Base-by-base conservation (phyloP, 352 stramenopile species). In the Thalassiosira delicatula region DNA sequence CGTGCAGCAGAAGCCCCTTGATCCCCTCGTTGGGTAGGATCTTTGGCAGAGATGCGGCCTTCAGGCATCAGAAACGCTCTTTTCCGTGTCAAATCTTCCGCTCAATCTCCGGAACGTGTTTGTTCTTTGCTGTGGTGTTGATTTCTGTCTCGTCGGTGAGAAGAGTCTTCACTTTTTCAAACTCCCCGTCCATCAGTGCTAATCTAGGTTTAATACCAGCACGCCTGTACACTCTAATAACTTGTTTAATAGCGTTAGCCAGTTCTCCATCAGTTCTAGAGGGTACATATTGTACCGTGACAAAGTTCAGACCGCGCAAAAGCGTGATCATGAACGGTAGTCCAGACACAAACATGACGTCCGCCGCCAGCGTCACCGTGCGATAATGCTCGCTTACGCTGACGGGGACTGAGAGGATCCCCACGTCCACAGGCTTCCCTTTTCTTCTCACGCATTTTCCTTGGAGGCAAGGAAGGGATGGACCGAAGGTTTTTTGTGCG, bases 331-430 rank as follows among this genome's bases (percentile, higher is more conserved):
- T 56, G 35, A 90, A 90, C 29, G 78, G 67, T 21, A 87, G 69
- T 12, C 62, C 57, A 51, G 90, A 88, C 0, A 89, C 57, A 49
- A 80, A 89, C 46, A 89, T 85, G 2, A 92, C 76, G 62, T 92
- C 83, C 4, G 63, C 69, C 2, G 32, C 29, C 1, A 90, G 17
- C 25, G 40, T 75, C 1, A 89, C 78, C 54, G 74, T 49, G 17
- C 69, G 54, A 44, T 86, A 59, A 2, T 49, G 23, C 32, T 67
- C 29, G 46, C 69, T 70, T 11, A 87, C 72, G n/a, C 80, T 57
- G 5, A 37, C 30, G 3, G 79, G 83, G 12, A 89, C 78, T 8
- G 35, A 9, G 0, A 70, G 37, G n/a, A 32, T 40, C 21, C 84
- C 44, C 0, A 57, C 25, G 7, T 70, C 35, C 12, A 81, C 82